phyloP scores from a whole-genome alignment of 1,284 basidiomycete species.

The Apiotrichum mycotoxinovorans region DNA sequence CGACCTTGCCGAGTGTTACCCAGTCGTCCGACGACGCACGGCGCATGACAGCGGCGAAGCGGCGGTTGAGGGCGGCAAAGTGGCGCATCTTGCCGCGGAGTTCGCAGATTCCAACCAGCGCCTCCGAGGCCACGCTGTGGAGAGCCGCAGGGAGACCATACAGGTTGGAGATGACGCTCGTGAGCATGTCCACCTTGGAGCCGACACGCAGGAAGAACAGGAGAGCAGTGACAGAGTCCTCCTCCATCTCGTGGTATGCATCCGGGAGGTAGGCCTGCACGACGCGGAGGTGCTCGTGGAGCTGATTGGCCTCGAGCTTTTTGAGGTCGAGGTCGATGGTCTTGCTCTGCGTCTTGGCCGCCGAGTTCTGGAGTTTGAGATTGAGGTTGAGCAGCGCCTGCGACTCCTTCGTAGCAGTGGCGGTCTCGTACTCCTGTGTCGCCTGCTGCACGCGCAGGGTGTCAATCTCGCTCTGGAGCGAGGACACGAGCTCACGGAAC shows the following conservation, averaged over 20 bases:
- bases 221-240: slow-evolving; percentile 78
- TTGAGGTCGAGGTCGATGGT: slow-evolving; percentile 81
- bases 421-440: slow-evolving; percentile 74
- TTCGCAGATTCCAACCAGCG: slow-evolving; percentile 84
- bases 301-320: slow-evolving; percentile 76
- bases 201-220: slow-evolving; percentile 85
- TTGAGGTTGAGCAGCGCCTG: slow-evolving; percentile 84
- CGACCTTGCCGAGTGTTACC: slow-evolving; percentile 76
- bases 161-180: slow-evolving; percentile 69
- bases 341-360: slow-evolving; percentile 80
- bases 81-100: slow-evolving; percentile 75
- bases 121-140: slow-evolving; percentile 70
- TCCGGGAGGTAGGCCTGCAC: slow-evolving; percentile 75
- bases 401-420: slow-evolving; percentile 67
- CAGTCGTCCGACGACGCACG: slow-evolving; percentile 77
- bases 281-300: slow-evolving; percentile 65
- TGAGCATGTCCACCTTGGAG: slow-evolving; percentile 79
- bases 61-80: slow-evolving; percentile 75
- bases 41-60: slow-evolving; percentile 75
- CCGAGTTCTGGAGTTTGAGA: slow-evolving; percentile 82
- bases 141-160: slow-evolving; percentile 79
- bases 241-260: slow-evolving; percentile 77
- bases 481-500: slow-evolving; percentile 82
- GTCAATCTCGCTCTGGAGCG: slow-evolving; percentile 85
- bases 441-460: slow-evolving; percentile 74